Evolutionary conservation across 2,329 filamentous ascomycete species (phyloP).

Genomic region (Acephala macrosclerotiorum): DNA sequence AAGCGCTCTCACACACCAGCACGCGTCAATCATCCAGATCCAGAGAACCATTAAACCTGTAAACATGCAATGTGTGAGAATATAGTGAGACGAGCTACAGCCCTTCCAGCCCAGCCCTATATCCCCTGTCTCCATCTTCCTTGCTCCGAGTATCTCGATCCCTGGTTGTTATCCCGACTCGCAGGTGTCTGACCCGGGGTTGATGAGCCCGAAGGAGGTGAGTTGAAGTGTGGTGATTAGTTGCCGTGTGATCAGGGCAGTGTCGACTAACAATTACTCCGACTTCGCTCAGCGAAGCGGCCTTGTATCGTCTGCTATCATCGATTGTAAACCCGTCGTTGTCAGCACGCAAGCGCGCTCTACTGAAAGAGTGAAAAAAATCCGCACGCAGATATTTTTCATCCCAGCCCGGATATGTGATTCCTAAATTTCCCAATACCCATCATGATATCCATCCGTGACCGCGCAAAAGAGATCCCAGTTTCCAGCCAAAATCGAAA

Average conservation of each 20-base stretch:
- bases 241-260: conserved; percentile 25
- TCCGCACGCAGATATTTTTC: conserved; percentile 32
- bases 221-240: conserved; percentile 16
- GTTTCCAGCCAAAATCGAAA: conserved; percentile 23
- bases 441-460: conserved; percentile 30
- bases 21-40: conserved; percentile 6
- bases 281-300: conserved; percentile 33
- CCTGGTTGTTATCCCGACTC: conserved; percentile 27
- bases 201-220: conserved; percentile 28
- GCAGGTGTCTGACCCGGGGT: conserved; percentile 22
- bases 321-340: conserved; percentile 30
- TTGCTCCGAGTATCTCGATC: conserved; percentile 13
- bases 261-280: conserved; percentile 26
- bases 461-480: conserved; percentile 12
- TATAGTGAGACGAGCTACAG: conserved; percentile 44
- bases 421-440: conserved; percentile 27
- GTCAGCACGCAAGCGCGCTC: conserved; percentile 41
- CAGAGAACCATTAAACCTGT: neutral
- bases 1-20: conserved; percentile 28
- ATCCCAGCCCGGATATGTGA: conserved; percentile 30
- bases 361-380: conserved; percentile 24
- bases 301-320: conserved; percentile 28
- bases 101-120: conserved; percentile 26
- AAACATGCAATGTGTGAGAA: conserved; percentile 30
- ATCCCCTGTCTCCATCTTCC: conserved; percentile 14